Base-by-base conservation (phyloP, 2,329 filamentous ascomycete genomes). In the Ophiostoma ips region DNA sequence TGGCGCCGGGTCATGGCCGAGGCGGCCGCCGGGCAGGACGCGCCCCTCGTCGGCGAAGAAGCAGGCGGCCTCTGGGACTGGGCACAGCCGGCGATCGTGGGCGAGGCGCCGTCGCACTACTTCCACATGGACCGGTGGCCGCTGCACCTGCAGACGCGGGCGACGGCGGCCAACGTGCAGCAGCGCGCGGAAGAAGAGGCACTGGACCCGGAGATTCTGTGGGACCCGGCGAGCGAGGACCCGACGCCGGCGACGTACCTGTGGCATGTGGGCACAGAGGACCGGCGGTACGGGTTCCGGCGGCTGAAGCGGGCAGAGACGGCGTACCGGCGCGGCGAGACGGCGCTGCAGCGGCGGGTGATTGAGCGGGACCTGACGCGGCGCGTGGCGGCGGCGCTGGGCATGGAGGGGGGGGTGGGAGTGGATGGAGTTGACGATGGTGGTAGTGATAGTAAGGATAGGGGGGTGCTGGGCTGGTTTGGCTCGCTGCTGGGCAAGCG, bases 121-220 rank as follows among this genome's bases (percentile, higher is more conserved):
- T 76, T 72, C 61, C 59, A 62, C 54, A 59, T 76, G 41, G 63
- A 69, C 56, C 66, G 71, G 36, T 77, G 73, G 72, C 72, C 72
- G 34, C 40, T 68, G 18, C 56, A 66, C 24, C 57, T 68, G 48
- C 68, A 72, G 55, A 59, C 53, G 7, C 47, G 58, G 21, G 55
- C 58, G 19, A 59, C 54, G n/a, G 61, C 16, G 19, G 40, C 2
- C 15, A 7, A 1, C n/a, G 33, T 28, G 19, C 15, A 19, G 31
- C 33, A 12, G 19, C 37, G 21, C 21, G 19, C 18, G 19, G 19
- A 18, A 18, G 13, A 12, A 10, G 15, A 30, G 15, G 43, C 49
- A 15, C 30, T 51, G 44, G 56, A 62, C 37, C 55, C 49, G 11
- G 52, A 54, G 15, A 34, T 50, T 33, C 34, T 58, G 10, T 61